phyloP scores from a whole-genome alignment of 169 alveolate species.

The Haemoproteus tartakovskyi region DNA sequence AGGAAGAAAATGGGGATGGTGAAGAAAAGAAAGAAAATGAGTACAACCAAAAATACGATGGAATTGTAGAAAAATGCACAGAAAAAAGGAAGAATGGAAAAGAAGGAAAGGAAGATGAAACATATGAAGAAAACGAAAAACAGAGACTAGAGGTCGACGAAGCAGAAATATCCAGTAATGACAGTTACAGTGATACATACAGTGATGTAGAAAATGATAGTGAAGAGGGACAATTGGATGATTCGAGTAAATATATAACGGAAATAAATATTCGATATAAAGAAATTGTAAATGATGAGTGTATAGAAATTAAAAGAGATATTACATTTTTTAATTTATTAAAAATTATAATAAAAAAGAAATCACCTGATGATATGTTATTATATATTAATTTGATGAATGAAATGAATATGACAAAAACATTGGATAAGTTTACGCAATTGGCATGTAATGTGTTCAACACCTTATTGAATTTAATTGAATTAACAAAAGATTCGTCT shows the following conservation, averaged over 20 bases:
- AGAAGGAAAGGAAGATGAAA: neutral
- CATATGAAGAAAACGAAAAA: constrained; percentile 30
- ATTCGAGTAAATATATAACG: constrained; percentile 66
- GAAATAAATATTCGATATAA: constrained; percentile 67
- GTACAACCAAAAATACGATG: neutral
- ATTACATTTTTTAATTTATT: constrained; percentile 72
- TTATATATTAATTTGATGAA: constrained; percentile 70
- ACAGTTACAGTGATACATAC: constrained; percentile 53
- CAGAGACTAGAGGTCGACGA: constrained; percentile 44
- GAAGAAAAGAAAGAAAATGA: neutral
- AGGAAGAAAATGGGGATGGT: neutral
- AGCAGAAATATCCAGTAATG: constrained; percentile 28
- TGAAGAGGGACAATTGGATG: constrained; percentile 42
- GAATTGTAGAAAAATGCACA: neutral
- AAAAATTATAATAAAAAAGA: constrained; percentile 67
- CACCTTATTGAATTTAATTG: constrained; percentile 79
- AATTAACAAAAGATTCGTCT: constrained; percentile 80
- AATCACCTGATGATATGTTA: constrained; percentile 72
- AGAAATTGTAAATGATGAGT: constrained; percentile 69
- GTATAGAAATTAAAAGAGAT: constrained; percentile 68
- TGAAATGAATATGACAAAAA: constrained; percentile 69
- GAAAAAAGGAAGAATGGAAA: neutral
- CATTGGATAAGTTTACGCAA: constrained; percentile 70
- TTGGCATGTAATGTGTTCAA: constrained; percentile 84
- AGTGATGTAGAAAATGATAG: constrained; percentile 1